phyloP scores from a whole-genome alignment of 164 flowering plant species.

The Liquidambar formosana region DNA sequence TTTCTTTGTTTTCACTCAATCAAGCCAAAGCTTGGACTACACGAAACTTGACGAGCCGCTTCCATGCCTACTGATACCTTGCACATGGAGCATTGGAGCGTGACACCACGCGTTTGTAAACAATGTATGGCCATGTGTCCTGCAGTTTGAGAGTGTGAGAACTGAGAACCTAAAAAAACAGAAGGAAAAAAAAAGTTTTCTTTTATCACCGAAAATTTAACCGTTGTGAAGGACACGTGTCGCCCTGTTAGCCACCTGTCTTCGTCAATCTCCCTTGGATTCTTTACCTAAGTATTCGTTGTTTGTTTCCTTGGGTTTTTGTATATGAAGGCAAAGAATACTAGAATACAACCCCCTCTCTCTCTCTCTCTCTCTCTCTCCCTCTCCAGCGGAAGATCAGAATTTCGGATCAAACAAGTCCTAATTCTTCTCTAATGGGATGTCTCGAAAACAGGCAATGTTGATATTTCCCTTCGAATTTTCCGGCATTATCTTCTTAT shows the following conservation, averaged over 20 bases:
- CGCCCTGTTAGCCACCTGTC: conserved; percentile 38
- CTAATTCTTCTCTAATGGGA: conserved; percentile 24
- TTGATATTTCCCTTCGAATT: conserved; percentile 9
- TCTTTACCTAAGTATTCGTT: conserved; percentile 21
- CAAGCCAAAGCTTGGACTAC: too few relatives aligned
- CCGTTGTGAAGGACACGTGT: conserved; percentile 45
- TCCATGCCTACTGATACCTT: too few relatives aligned
- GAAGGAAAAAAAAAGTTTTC: neutral
- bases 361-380: conserved; percentile 19
- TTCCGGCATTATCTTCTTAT: conserved; percentile 2
- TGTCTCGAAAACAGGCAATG: conserved; percentile 25
- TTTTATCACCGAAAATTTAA: conserved; percentile 22
- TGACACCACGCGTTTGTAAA: too few relatives aligned
- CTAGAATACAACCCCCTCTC: conserved; percentile 15
- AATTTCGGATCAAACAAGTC: neutral
- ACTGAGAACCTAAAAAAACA: neutral
- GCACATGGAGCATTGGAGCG: too few relatives aligned
- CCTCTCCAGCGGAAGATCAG: neutral
- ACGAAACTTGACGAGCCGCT: too few relatives aligned
- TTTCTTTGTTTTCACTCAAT: too few relatives aligned
- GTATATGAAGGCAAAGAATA: conserved; percentile 14
- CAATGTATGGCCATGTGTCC: too few relatives aligned
- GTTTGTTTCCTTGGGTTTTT: conserved; percentile 9
- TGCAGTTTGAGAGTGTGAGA: too few relatives aligned
- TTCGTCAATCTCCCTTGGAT: conserved; percentile 36